Evolutionary conservation across 1,284 basidiomycete species (phyloP).

Genomic region (Austropuccinia psidii): DNA sequence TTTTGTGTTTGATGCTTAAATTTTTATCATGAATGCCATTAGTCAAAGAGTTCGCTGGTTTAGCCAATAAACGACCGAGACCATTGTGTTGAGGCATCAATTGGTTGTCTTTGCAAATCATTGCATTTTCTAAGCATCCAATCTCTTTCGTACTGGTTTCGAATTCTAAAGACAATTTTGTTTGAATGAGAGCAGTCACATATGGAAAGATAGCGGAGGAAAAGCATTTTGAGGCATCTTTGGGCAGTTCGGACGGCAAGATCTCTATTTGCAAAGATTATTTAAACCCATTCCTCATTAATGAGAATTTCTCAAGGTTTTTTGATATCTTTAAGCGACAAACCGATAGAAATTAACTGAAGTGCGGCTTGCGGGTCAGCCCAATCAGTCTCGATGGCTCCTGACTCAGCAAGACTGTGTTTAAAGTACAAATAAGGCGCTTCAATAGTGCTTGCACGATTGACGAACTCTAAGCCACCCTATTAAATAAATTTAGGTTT

Average conservation of each 20-base stretch:
- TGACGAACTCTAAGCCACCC: constrained; percentile 77
- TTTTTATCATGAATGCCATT: background rate
- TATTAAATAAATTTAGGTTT: constrained; percentile 43
- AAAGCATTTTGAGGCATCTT: constrained; percentile 71
- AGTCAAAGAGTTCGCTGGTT: constrained; percentile 48
- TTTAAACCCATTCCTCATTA: background rate
- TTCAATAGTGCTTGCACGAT: constrained; percentile 63
- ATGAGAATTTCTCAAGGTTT: constrained; percentile 54
- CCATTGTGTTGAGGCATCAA: constrained; percentile 57
- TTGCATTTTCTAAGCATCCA: constrained; percentile 60
- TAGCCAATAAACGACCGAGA: constrained; percentile 55
- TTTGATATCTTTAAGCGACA: constrained; percentile 52
- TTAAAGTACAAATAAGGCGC: constrained; percentile 58
- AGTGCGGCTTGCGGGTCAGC: constrained; percentile 47
- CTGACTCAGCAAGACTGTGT: background rate
- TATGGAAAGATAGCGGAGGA: constrained; percentile 62
- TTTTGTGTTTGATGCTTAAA: background rate
- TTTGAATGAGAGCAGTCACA: constrained; percentile 55
- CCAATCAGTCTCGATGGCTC: background rate
- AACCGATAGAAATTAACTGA: constrained; percentile 47
- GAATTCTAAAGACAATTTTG: constrained; percentile 30
- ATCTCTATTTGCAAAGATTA: constrained; percentile 82
- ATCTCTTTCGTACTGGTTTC: constrained; percentile 44
- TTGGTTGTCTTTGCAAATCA: constrained; percentile 59
- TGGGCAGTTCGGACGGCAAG: constrained; percentile 69